Base-by-base conservation (phyloP, 2,329 filamentous ascomycete species). In the Fusarium caatingaense region DNA sequence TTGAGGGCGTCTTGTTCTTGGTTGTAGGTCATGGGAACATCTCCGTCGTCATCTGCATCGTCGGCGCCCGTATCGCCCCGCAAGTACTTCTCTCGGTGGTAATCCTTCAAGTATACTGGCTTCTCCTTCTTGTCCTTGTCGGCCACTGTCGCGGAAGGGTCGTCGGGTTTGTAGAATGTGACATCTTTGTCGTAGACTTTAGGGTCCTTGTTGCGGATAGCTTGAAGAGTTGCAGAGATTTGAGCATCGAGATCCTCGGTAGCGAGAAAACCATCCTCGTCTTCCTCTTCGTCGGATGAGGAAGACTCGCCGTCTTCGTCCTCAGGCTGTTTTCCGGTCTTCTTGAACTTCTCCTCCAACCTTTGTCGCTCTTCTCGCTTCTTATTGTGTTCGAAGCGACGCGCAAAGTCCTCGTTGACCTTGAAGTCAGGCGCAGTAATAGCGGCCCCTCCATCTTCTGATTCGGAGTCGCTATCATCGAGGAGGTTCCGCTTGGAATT, bases 321-420 rank as follows among this genome's bases (percentile, higher is more conserved):
- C 45, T 84, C 85, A 28, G 67, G 72, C n/a, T 66, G 81, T 56
- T 65, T 72, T 57, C 82, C 82, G 11, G 78, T 75, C 72, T 85
- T 80, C 72, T 83, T 83, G 80, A 92, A 93, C 81, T 97, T 98
- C 75, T 97, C 92, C 81, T 98, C 94, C 77, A 98, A 80, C 76
- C 88, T 86, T 18, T 94, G 91, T 69, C 89, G 83, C 79, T 99
- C 96, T 78, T 97, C 94, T 61, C 95, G 89, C 83, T 97, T 97
- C 84, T 98, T 98, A 83, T 99, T 99, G 82, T 98, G 88, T 80
- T 99, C 96, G 75, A 97, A 98, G 42, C 93, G 87, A 72, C 88
- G 89, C 45, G 96, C 96, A 79, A 91, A 99, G 55, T 97, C 93
- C 78, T 94, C 86, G 80, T 99, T 98, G 80, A 99, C 91, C 78